These are phyloP conservation scores for Thalassiosira mediterranea DNA, from an alignment of 352 stramenopile species.

Conservation along the genomic window DNA sequence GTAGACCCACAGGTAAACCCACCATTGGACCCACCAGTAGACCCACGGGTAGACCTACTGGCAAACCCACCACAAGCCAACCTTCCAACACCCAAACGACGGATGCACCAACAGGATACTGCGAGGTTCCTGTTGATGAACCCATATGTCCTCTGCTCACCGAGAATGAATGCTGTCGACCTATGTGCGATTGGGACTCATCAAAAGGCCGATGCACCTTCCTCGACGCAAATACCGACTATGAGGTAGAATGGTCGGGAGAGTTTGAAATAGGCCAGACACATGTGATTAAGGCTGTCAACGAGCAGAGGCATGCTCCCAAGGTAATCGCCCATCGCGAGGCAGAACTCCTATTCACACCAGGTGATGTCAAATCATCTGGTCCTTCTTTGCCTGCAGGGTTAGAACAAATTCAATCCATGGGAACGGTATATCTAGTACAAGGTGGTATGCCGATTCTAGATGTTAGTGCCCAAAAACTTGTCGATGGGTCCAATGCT, in stretches of 20 bases:
- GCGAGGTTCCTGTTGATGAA: slow-evolving; percentile 6
- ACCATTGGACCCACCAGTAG: not conserved
- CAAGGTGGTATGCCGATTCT: slow-evolving; percentile 4
- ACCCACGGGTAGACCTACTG: slow-evolving; percentile 2
- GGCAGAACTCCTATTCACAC: slow-evolving; percentile 42
- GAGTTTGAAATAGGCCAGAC: slow-evolving; percentile 39
- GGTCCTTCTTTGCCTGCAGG: not conserved
- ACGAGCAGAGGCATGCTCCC: slow-evolving; percentile 35
- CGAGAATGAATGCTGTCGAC: slow-evolving; percentile 26
- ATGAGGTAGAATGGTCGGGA: slow-evolving; percentile 31
- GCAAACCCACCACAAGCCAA: not conserved
- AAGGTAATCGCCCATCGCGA: slow-evolving; percentile 36
- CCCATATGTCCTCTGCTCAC: slow-evolving; percentile 31
- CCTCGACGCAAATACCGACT: slow-evolving; percentile 3
- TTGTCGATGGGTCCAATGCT: slow-evolving; percentile 21
- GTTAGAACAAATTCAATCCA: slow-evolving; percentile 17
- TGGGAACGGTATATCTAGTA: slow-evolving; percentile 20
- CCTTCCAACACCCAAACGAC: too few species aligned
- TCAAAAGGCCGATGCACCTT: slow-evolving; percentile 9
- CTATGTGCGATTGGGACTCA: slow-evolving; percentile 32
- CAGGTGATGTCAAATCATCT: not conserved
- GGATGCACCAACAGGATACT: slow-evolving; percentile 10
- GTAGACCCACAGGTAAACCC: too few species aligned
- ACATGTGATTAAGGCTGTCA: slow-evolving; percentile 33
- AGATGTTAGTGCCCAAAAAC: slow-evolving; percentile 12